These are phyloP conservation scores for Chenopodium berlandieri DNA, from an alignment of 148 eudicot genomes.

Conservation along the genomic window DNA sequence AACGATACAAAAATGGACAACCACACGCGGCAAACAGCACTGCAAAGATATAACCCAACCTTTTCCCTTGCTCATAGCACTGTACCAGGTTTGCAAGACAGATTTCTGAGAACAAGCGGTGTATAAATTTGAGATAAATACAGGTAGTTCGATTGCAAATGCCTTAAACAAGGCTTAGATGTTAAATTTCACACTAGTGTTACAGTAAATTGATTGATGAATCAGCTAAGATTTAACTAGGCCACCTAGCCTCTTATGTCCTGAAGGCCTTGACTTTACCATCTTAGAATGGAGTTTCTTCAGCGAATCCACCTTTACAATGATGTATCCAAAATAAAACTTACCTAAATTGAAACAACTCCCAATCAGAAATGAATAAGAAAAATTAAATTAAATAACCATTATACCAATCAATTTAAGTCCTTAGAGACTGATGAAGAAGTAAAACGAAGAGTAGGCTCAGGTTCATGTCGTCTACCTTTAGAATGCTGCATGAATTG, in stretches of 20 bases:
- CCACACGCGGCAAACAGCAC: neutral
- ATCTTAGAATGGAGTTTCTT: slow-evolving; percentile 30
- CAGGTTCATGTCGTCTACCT: slow-evolving; percentile 59
- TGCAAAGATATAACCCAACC: slow-evolving; percentile 5
- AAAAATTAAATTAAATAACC: slow-evolving; percentile 16
- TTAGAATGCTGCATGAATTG: slow-evolving; percentile 56
- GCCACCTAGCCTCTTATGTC: slow-evolving; percentile 27
- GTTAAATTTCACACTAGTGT: slow-evolving; percentile 17
- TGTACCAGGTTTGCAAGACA: slow-evolving; percentile 22
- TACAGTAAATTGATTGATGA: slow-evolving; percentile 3
- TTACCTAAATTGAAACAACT: slow-evolving; percentile 42
- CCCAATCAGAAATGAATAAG: slow-evolving; percentile 27
- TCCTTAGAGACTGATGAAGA: slow-evolving; percentile 23
- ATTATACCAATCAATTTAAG: slow-evolving; percentile 26
- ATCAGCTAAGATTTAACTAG: slow-evolving; percentile 22
- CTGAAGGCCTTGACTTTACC: slow-evolving; percentile 31
- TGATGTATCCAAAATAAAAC: slow-evolving; percentile 34
- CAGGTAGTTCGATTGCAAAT: slow-evolving; percentile 12
- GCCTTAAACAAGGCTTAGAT: slow-evolving; percentile 20
- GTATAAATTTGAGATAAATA: slow-evolving; percentile 12
- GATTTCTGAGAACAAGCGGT: slow-evolving; percentile 21
- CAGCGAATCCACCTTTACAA: slow-evolving; percentile 33
- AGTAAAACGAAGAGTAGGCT: slow-evolving; percentile 27
- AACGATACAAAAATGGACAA: slow-evolving; percentile 6
- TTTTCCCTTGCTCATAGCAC: slow-evolving; percentile 8